Base-by-base conservation (phyloP, 148 eudicot species). In the Diospyros kaki region DNA sequence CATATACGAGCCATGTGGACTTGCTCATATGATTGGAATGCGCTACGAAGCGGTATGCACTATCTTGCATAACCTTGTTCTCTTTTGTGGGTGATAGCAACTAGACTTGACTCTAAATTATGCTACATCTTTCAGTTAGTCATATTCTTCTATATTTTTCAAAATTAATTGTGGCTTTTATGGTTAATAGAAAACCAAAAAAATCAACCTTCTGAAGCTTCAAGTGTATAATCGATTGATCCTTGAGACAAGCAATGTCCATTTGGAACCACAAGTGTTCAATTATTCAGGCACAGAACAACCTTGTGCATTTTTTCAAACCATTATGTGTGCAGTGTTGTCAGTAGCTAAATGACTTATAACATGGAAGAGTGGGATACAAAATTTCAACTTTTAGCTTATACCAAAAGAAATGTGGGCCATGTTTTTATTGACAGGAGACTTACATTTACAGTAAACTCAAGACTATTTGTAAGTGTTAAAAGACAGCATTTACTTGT, bases 21-120 rank as follows among this genome's bases (percentile, higher is more conserved):
- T 93, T 71, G 87, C 95, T 74, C 97, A 90, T 75, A 86, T 93
- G 95, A 88, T 93, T 73, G 95, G 95, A 81, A 93, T 93, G 97
- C 91, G 95, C 58, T 93, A 93, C 74, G 97, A 95, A 82, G 87
- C 93, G 75, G 97, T 93, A n/a, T n/a, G n/a, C n/a, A 66, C 53
- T 66, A 39, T 60, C 41, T 71, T 17, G 69, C 15, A 17, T 2
- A 17, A 14, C 60, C 66, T 2, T 28, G 1, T 56, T 51, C 50
- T 66, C 54, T 64, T 56, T 4, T n/a, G n/a, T 43, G 59, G 40
- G 10, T 43, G 50, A 42, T 64, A 42, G 39, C 40, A 0, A 4
- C 5, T 10, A 48, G n/a, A 48, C 10, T 66, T 45, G 7, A 66
- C 51, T 10, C 69, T 44, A 8, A 65, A 15, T 66, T 41, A 12